Evolutionary conservation across 257 asterid genomes (phyloP).

Genomic region (Solanum appendiculatum): DNA sequence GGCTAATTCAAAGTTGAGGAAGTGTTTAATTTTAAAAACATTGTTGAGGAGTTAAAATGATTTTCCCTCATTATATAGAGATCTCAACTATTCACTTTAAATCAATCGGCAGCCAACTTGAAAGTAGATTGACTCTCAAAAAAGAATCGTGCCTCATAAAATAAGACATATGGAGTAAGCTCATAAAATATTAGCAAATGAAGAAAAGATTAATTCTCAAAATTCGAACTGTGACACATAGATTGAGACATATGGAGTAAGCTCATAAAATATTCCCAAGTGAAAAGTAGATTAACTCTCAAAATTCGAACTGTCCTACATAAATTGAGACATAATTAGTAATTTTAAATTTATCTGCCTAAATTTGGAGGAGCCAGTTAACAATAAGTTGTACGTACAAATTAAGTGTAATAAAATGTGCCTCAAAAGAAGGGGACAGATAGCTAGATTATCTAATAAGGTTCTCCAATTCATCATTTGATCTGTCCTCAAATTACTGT

Average conservation of each 20-base stretch:
- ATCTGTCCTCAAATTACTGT: background rate
- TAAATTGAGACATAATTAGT: background rate
- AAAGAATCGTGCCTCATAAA: too few relatives aligned
- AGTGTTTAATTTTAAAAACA: background rate
- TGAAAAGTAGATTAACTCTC: background rate
- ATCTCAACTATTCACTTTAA: background rate
- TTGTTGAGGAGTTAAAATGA: too few relatives aligned
- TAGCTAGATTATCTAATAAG: background rate
- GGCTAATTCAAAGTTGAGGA: background rate
- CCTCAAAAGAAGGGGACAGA: background rate
- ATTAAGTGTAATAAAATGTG: too few relatives aligned
- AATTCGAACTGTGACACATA: too few relatives aligned
- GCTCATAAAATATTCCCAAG: too few relatives aligned
- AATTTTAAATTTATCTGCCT: too few relatives aligned
- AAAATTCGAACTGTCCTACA: too few relatives aligned
- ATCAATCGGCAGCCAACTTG: background rate
- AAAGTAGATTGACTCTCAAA: too few relatives aligned
- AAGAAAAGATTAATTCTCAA: too few relatives aligned
- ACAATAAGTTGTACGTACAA: background rate
- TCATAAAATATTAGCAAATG: background rate
- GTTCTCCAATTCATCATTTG: background rate
- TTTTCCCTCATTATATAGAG: background rate
- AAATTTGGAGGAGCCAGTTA: background rate
- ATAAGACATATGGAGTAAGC: too few relatives aligned
- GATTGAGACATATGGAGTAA: background rate